Conservation (phyloP, 164 flowering plant genomes). For the Tetrastigma voinierianum region DNA sequence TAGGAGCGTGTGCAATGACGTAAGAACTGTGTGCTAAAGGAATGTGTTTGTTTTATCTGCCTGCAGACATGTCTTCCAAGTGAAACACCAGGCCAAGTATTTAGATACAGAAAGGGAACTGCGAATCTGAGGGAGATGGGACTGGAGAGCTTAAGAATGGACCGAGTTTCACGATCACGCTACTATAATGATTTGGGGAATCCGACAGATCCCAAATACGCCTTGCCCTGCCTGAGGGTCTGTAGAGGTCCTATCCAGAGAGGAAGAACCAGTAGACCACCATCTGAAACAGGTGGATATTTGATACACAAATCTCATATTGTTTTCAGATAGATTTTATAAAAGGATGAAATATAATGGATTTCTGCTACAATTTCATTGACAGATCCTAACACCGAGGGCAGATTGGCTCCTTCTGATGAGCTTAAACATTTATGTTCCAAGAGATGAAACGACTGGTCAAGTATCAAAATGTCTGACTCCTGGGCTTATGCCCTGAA, state of each 20-base stretch:
- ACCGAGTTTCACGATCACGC: constrained; percentile 78
- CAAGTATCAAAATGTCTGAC: constrained; percentile 27
- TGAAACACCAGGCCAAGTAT: constrained; percentile 60
- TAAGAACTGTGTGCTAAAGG: background rate
- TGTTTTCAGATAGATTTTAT: too few relatives aligned
- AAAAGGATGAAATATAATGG: too few relatives aligned
- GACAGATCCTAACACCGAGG: constrained; percentile 38
- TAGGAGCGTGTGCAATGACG: too few relatives aligned
- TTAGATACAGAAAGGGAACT: constrained; percentile 57
- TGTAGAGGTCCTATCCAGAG: constrained; percentile 73
- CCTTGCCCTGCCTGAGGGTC: constrained; percentile 79
- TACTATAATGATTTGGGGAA: constrained; percentile 78
- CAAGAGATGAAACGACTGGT: constrained; percentile 33
- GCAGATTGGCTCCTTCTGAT: constrained; percentile 16
- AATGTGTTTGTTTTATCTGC: background rate
- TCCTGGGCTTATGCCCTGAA: constrained; percentile 18
- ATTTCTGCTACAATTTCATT: too few relatives aligned
- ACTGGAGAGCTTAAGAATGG: constrained; percentile 70
- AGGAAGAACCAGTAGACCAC: constrained; percentile 72
- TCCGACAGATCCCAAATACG: constrained; percentile 43
- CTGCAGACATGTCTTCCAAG: constrained; percentile 67
- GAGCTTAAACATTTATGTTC: constrained; percentile 28
- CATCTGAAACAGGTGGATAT: constrained; percentile 40
- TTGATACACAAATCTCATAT: too few relatives aligned
- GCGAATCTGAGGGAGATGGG: constrained; percentile 60